These are phyloP conservation scores for Solanum pimpinellifolium DNA, from an alignment of 257 asterid genomes.

Conservation along the genomic window DNA sequence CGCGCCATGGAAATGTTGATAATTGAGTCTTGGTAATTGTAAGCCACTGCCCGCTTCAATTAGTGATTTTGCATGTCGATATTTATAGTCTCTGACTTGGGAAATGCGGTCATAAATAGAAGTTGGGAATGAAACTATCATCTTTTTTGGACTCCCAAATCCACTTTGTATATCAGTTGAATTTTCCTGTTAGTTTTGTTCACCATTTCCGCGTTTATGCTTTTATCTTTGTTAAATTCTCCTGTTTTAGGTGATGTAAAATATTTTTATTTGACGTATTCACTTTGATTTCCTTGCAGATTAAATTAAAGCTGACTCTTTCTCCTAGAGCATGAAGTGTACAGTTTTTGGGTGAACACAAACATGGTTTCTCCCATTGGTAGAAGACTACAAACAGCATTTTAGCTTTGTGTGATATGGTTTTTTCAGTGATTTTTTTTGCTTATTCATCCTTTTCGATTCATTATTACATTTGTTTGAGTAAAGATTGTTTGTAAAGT, in stretches of 20 bases:
- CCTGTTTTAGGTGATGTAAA: background rate
- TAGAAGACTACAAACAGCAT: background rate
- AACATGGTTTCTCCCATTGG: background rate
- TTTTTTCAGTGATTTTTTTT: background rate
- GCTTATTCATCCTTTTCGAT: background rate
- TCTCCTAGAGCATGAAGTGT: background rate
- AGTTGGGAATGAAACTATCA: background rate
- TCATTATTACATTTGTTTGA: background rate
- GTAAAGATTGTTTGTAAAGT: constrained; percentile 5
- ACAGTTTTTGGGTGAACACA: background rate
- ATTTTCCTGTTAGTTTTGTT: background rate
- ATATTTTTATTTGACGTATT: background rate
- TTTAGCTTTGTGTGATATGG: background rate
- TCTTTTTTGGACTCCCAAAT: background rate
- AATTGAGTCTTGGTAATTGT: background rate
- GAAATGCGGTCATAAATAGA: background rate
- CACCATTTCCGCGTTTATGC: background rate
- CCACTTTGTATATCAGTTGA: background rate
- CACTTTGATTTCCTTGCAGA: background rate
- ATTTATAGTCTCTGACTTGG: background rate
- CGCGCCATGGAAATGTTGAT: background rate
- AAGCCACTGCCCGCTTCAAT: background rate
- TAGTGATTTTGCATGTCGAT: background rate
- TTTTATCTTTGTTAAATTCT: background rate
- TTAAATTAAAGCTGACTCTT: background rate